These are phyloP conservation scores for Bryoglossum gracile DNA, from an alignment of 495 filamentous ascomycete genomes.

Conservation along the genomic window DNA sequence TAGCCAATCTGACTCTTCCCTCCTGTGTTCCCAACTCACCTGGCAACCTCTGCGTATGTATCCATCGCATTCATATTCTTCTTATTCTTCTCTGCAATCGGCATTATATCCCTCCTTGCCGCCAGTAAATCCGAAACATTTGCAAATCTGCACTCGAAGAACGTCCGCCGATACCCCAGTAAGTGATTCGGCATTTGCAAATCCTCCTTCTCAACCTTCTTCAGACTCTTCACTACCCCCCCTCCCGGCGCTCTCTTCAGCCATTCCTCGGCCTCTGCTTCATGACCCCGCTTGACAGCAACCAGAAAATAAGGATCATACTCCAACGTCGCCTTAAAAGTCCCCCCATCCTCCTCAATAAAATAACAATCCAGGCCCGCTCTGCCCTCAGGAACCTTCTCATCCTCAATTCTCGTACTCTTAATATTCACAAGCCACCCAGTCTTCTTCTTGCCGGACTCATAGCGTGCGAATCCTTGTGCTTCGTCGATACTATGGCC, in stretches of 20 bases:
- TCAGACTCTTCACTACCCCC: constrained; percentile 71
- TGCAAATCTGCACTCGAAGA: constrained; percentile 76
- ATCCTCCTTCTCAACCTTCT: constrained; percentile 83
- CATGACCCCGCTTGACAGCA: constrained; percentile 78
- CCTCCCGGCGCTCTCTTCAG: constrained; percentile 73
- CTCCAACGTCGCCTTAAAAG: constrained; percentile 93
- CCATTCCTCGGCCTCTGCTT: constrained; percentile 96
- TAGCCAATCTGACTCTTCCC: constrained; percentile 26
- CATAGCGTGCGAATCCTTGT: constrained; percentile 89
- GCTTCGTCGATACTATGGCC: constrained; percentile 88
- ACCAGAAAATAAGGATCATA: constrained; percentile 97
- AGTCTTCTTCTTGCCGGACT: constrained; percentile 74
- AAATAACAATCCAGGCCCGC: constrained; percentile 97
- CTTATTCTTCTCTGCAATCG: constrained; percentile 93
- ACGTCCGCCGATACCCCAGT: constrained; percentile 79
- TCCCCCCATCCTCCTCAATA: constrained; percentile 83
- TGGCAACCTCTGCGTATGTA: constrained; percentile 93
- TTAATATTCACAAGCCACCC: constrained; percentile 97
- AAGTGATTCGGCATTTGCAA: constrained; percentile 94
- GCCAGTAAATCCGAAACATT: constrained; percentile 82
- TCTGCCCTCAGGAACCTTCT: constrained; percentile 56
- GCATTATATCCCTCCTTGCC: constrained; percentile 74
- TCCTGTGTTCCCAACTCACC: constrained; percentile 43
- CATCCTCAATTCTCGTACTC: constrained; percentile 77
- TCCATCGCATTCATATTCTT: constrained; percentile 94